These are phyloP conservation scores for Cladorrhinum sp. DNA, from an alignment of 2,329 filamentous ascomycete species.

Conservation along the genomic window DNA sequence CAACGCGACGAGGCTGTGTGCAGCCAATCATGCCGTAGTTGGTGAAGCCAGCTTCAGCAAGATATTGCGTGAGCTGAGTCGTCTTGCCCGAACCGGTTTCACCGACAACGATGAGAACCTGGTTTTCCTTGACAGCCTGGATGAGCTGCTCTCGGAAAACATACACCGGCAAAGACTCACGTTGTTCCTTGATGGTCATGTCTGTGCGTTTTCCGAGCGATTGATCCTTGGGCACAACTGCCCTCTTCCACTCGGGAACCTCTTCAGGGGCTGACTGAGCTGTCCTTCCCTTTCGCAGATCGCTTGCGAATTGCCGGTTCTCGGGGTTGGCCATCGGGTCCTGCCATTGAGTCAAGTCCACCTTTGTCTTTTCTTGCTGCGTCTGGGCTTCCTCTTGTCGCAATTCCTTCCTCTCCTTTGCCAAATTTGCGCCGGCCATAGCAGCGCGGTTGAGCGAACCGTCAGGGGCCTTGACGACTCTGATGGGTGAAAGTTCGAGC, in stretches of 20 bases:
- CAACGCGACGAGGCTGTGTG: constrained; percentile 94
- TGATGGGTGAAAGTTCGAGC: constrained; percentile 88
- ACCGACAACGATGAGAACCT: constrained; percentile 91
- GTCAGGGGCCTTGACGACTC: constrained; percentile 95
- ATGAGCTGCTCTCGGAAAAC: constrained; percentile 85
- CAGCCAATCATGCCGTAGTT: constrained; percentile 89
- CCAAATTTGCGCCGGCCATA: constrained; percentile 84
- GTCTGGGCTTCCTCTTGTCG: constrained; percentile 83
- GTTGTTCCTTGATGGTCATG: constrained; percentile 92
- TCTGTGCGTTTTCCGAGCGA: constrained; percentile 82
- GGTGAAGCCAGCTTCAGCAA: constrained; percentile 88
- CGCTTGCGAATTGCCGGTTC: constrained; percentile 83
- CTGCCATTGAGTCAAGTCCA: constrained; percentile 91
- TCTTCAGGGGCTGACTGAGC: constrained; percentile 56
- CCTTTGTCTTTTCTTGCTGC: constrained; percentile 72
- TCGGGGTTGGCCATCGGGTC: constrained; percentile 91
- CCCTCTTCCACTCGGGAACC: constrained; percentile 90
- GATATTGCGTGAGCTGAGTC: constrained; percentile 90
- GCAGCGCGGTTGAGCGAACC: constrained; percentile 97
- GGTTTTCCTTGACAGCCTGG: constrained; percentile 81
- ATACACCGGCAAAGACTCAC: constrained; percentile 84
- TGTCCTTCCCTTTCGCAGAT: constrained; percentile 67
- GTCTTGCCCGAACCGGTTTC: constrained; percentile 98
- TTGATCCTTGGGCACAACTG: constrained; percentile 73
- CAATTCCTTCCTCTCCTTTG: constrained; percentile 86